These are phyloP conservation scores for Pyrus betulifolia DNA, from an alignment of 306 rosid genomes.

Conservation along the genomic window DNA sequence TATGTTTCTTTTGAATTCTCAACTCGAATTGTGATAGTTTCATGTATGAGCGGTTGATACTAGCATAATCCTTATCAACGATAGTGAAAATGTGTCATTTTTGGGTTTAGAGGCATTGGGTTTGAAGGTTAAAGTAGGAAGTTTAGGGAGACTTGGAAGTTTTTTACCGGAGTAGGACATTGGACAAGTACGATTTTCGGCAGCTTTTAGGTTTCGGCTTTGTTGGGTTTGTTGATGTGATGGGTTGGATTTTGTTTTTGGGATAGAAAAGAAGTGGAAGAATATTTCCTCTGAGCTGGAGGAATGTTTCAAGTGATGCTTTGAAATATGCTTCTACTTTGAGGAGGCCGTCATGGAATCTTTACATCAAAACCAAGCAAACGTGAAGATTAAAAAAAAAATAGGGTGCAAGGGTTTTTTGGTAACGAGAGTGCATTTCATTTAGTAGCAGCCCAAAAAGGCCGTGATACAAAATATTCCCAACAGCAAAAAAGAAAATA, in stretches of 20 bases:
- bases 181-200: background rate
- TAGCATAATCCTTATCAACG: background rate
- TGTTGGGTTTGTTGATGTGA: background rate
- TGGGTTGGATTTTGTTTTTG: conserved; percentile 3
- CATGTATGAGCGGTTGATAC: accelerated
- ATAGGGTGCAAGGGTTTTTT: background rate
- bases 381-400: background rate
- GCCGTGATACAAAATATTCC: too few species aligned
- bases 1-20: too few species aligned
- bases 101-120: too few species aligned
- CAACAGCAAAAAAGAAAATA: too few species aligned
- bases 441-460: too few species aligned
- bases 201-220: background rate
- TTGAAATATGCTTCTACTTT: background rate
- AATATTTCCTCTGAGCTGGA: background rate
- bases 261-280: background rate
- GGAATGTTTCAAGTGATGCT: background rate
- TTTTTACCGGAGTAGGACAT: background rate
- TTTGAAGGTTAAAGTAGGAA: background rate
- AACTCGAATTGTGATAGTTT: background rate
- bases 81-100: background rate
- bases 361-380: background rate
- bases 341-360: background rate
- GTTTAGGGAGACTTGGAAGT: background rate
- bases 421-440: too few species aligned